Evolutionary conservation across 2,329 filamentous ascomycete genomes (phyloP), one percentile per base, ranked within the genome.

Genomic region (Fusarium pseudograminearum): DNA sequence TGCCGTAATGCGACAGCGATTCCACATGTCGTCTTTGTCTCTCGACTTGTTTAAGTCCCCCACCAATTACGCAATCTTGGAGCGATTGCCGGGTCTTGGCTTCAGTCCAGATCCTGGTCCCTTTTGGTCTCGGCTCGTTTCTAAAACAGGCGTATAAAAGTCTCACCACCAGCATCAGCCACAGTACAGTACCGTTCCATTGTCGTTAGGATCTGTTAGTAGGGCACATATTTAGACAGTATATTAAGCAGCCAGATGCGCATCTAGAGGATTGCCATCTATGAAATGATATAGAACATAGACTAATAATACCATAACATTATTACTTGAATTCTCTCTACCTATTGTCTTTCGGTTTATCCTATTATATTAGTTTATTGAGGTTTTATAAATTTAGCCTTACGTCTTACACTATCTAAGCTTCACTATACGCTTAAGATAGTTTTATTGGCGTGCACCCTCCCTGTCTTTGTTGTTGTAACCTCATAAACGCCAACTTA

Each of bases 191-290:
- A 36, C 34, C 52, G 34, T 63, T 58, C 28, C 15, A 62, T 53
- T 44, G 36, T 41, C 73, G 74, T 77, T 74, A 76, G 59, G 40
- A 70, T 36, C 18, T 72, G 76, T 66, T 78, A 76, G 66, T 45
- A 65, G 60, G 65, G 67, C 76, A 78, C 76, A 47, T 65, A 14
- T 15, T 38, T 38, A 22, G 45, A 38, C 54, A 38, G 28, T 24
- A 64, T 30, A 38, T 48, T 24, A 11, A 45, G 36, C 18, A 58
- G 16, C n/a, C 28, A n/a, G 55, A 60, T 56, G 46, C 16, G 52
- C 34, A 47, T 48, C 44, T 48, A 50, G 52, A 52, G 20, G 24
- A 47, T 22, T n/a, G 31, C 42, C 38, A 64, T 38, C 18, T 30
- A 47, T 38, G 44, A 33, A 44, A 52, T 45, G 34, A 34, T 53